Evolutionary conservation across 2,329 filamentous ascomycete genomes (phyloP).

Genomic region (Epichloe glyceriae): DNA sequence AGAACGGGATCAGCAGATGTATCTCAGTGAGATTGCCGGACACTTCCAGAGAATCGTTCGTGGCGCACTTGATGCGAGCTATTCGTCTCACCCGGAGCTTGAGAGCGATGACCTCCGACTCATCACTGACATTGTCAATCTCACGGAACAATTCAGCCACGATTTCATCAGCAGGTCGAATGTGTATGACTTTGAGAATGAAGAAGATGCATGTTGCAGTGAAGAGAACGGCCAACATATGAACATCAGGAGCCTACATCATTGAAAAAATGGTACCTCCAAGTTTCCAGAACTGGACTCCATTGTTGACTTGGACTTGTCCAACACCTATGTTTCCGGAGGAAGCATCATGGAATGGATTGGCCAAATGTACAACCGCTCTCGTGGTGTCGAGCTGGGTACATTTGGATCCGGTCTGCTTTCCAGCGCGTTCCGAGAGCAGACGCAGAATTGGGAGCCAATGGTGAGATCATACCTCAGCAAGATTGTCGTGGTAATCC

Average conservation of each 20-base stretch:
- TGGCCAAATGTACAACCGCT: neutral
- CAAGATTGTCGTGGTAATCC: conserved; percentile 36
- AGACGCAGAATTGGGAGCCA: conserved; percentile 39
- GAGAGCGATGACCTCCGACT: neutral
- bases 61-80: neutral
- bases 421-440: conserved; percentile 33
- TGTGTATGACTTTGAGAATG: neutral
- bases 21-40: neutral
- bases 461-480: conserved; percentile 37
- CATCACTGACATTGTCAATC: conserved; percentile 1
- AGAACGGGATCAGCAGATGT: neutral
- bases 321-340: neutral
- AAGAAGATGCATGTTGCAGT: neutral
- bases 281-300: conserved; percentile 4
- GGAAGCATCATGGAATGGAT: conserved; percentile 14
- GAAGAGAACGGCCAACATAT: neutral
- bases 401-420: conserved; percentile 27
- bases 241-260: neutral
- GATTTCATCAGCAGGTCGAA: neutral
- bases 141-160: neutral
- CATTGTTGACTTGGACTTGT: neutral
- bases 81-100: neutral
- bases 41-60: conserved; percentile 1
- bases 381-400: conserved; percentile 7
- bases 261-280: neutral